phyloP scores from a whole-genome alignment of 1,284 basidiomycete species.

The Irpex lacteus region DNA sequence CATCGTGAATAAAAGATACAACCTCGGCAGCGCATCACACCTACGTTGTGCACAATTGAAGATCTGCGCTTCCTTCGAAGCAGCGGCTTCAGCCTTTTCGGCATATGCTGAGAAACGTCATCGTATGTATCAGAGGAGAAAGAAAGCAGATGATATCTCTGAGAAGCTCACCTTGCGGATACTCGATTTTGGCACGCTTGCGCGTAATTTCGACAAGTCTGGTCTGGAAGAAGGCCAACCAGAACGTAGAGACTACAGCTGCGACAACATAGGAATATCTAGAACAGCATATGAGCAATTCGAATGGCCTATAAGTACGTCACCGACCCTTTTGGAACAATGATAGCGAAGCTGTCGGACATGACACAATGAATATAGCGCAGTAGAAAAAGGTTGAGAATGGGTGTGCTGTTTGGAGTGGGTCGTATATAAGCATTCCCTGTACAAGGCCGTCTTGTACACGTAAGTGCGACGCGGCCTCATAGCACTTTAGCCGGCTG shows the following conservation, averaged over 20 bases:
- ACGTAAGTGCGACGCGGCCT: no score
- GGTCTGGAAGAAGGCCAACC: constrained; percentile 50
- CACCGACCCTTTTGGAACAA: no score
- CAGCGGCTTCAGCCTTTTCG: constrained; percentile 42
- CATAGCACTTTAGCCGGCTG: no score
- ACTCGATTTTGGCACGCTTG: constrained; percentile 52
- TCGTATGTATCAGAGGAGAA: constrained; percentile 7
- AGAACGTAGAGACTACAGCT: constrained; percentile 50
- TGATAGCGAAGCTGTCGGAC: no score
- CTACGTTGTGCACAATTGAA: constrained; percentile 61
- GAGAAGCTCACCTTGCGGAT: constrained; percentile 53
- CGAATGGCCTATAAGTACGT: no score
- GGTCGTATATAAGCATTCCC: no score
- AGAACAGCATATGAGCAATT: neutral
- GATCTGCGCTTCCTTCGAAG: constrained; percentile 31
- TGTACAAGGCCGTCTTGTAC: no score
- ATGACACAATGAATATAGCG: no score
- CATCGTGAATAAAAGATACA: neutral
- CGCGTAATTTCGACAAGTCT: constrained; percentile 48
- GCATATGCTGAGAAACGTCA: constrained; percentile 46
- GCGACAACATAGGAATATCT: constrained; percentile 52
- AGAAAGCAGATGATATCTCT: constrained; percentile 7
- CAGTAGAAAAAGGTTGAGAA: no score
- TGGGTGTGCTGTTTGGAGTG: no score
- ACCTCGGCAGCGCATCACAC: constrained; percentile 19